These are phyloP conservation scores for Colletotrichum scovillei DNA, from an alignment of 2,329 filamentous ascomycete species.

Conservation along the genomic window DNA sequence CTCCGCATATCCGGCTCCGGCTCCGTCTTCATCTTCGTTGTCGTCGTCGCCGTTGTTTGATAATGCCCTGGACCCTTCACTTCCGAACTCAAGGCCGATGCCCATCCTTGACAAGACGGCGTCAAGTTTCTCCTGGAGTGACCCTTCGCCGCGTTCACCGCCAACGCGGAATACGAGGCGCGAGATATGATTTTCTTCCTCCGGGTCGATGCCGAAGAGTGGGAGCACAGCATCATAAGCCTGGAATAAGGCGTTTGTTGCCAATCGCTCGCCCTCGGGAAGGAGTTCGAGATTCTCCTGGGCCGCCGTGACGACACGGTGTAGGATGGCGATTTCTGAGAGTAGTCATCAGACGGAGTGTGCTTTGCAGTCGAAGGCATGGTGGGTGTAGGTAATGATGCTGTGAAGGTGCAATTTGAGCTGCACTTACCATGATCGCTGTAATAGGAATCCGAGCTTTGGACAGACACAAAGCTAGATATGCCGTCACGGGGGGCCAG, in stretches of 20 bases:
- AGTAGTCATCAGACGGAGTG: constrained; percentile 3
- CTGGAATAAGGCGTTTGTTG: constrained; percentile 82
- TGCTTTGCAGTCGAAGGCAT: background rate
- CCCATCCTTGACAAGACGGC: constrained; percentile 75
- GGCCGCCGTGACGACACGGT: constrained; percentile 79
- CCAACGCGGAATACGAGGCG: constrained; percentile 85
- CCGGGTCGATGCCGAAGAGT: constrained; percentile 75
- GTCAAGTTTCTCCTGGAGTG: constrained; percentile 77
- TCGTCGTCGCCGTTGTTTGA: constrained; percentile 13
- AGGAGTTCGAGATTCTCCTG: constrained; percentile 70
- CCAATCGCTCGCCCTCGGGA: constrained; percentile 71
- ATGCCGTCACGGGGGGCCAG: constrained; percentile 49
- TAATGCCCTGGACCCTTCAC: constrained; percentile 14
- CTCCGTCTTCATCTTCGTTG: background rate
- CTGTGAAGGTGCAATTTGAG: background rate
- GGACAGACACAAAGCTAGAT: constrained; percentile 41
- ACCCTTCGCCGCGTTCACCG: constrained; percentile 66
- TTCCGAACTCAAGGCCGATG: constrained; percentile 74
- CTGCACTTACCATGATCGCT: constrained; percentile 67
- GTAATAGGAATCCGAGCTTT: constrained; percentile 58
- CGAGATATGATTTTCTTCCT: constrained; percentile 80
- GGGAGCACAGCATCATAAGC: constrained; percentile 84
- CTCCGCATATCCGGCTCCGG: background rate
- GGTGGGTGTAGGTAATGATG: background rate
- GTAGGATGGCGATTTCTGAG: constrained; percentile 81